Evolutionary conservation across 306 rosid species (phyloP).

Genomic region (Dalbergia oliveri): DNA sequence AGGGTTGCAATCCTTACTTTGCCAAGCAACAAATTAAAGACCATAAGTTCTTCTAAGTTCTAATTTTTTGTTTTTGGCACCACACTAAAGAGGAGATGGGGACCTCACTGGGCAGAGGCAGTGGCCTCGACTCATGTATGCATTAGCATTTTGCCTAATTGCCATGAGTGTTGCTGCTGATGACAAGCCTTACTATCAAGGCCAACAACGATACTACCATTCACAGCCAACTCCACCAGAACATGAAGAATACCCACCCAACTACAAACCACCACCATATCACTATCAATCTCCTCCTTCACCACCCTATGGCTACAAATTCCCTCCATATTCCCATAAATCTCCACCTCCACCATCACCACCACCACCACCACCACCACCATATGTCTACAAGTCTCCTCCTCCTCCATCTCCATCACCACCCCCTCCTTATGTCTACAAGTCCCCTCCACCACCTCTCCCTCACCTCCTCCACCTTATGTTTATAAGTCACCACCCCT

Average conservation of each 20-base stretch:
- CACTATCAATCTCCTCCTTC: conserved; percentile 32
- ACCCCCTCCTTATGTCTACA: not conserved
- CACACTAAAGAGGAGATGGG: conserved; percentile 42
- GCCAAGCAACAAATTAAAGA: not conserved
- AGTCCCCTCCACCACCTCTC: conserved; percentile 45
- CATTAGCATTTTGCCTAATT: conserved; percentile 55
- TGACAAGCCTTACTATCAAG: conserved; percentile 39
- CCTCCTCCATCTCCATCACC: conserved; percentile 8
- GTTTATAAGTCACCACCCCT: conserved; percentile 37
- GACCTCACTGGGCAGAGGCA: conserved; percentile 50
- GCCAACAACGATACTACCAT: conserved; percentile 11
- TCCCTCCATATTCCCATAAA: conserved; percentile 18
- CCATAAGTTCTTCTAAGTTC: not conserved
- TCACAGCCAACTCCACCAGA: not conserved
- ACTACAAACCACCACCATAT: conserved; percentile 18
- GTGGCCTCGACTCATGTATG: conserved; percentile 57
- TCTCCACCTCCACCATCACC: conserved; percentile 2
- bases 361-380: not conserved
- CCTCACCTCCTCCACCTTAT: conserved; percentile 35
- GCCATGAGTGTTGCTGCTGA: conserved; percentile 46
- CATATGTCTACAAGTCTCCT: not conserved
- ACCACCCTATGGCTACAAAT: not conserved
- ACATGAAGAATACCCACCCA: not conserved
- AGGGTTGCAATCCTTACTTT: not conserved
- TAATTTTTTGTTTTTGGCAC: not conserved